These are phyloP conservation scores for Marasmius fiardii DNA, from an alignment of 1,284 basidiomycete species.

Conservation along the genomic window DNA sequence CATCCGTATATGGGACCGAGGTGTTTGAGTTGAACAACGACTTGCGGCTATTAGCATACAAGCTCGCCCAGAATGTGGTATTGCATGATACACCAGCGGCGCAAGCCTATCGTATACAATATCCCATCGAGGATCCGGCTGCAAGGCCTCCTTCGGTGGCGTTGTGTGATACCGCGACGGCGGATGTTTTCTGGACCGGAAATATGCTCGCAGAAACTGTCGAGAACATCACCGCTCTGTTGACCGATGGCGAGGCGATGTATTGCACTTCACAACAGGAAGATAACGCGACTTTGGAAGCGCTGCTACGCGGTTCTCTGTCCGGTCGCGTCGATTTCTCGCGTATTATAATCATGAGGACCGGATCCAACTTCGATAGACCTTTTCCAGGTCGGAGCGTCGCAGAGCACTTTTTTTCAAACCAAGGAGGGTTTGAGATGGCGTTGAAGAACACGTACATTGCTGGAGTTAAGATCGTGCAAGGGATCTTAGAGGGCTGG, in stretches of 20 bases:
- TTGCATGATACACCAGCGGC: slow-evolving; percentile 34
- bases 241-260: slow-evolving; percentile 34
- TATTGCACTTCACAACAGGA: slow-evolving; percentile 47
- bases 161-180: slow-evolving; percentile 35
- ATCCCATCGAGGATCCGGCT: slow-evolving; percentile 23
- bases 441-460: slow-evolving; percentile 15
- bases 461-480: slow-evolving; percentile 17
- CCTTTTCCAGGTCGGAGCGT: slow-evolving; percentile 28
- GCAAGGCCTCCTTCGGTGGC: slow-evolving; percentile 28
- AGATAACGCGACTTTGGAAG: slow-evolving; percentile 45
- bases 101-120: slow-evolving; percentile 30
- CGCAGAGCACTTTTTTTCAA: background rate
- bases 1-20: slow-evolving; percentile 42
- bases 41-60: slow-evolving; percentile 31
- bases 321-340: slow-evolving; percentile 39
- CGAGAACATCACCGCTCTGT: slow-evolving; percentile 36
- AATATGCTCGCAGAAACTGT: slow-evolving; percentile 34
- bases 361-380: slow-evolving; percentile 43
- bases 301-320: slow-evolving; percentile 36
- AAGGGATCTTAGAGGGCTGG: slow-evolving; percentile 19
- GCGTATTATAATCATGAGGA: slow-evolving; percentile 42
- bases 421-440: slow-evolving; percentile 10
- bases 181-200: slow-evolving; percentile 42
- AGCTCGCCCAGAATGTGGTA: slow-evolving; percentile 26
- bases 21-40: slow-evolving; percentile 46